These are phyloP conservation scores for Davidsoniella virescens DNA, from an alignment of 2,329 filamentous ascomycete genomes.

Conservation along the genomic window DNA sequence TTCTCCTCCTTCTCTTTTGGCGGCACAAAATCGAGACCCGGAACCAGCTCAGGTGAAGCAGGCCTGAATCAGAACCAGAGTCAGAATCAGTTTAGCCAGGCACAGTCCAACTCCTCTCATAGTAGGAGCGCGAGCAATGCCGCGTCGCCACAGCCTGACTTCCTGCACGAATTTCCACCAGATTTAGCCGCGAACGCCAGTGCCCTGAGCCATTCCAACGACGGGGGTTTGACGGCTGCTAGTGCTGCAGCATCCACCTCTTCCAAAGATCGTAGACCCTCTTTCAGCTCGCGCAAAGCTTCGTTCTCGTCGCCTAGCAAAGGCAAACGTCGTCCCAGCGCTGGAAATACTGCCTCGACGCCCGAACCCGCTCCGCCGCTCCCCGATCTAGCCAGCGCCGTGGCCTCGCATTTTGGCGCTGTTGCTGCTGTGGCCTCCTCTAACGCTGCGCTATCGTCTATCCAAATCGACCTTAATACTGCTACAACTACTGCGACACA, in stretches of 20 bases:
- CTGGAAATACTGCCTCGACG: constrained; percentile 23
- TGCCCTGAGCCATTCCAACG: constrained; percentile 6
- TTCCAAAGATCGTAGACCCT: constrained; percentile 33
- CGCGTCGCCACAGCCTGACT: constrained; percentile 11
- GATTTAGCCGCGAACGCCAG: constrained; percentile 10
- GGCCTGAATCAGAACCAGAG: constrained; percentile 9
- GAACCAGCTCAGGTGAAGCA: constrained; percentile 22
- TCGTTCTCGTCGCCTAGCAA: constrained; percentile 29
- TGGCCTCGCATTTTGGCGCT: constrained; percentile 23
- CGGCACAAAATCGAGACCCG: constrained; percentile 19
- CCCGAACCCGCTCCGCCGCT: constrained; percentile 33
- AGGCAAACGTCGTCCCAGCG: constrained; percentile 25
- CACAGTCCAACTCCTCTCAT: constrained; percentile 13
- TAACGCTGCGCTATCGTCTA: too few relatives aligned
- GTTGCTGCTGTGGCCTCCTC: constrained; percentile 14
- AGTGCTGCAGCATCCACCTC: constrained; percentile 1
- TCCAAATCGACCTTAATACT: neutral
- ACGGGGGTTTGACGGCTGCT: too few relatives aligned
- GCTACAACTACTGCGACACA: neutral
- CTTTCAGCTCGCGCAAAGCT: constrained; percentile 28
- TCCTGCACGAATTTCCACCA: constrained; percentile 13
- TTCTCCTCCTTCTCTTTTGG: constrained; percentile 20
- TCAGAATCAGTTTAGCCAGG: constrained; percentile 13
- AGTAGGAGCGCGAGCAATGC: constrained; percentile 12
- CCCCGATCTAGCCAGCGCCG: constrained; percentile 36